Conservation (phyloP, 371 early-diverging fungal species). For the Dinochytrium kinnereticum region DNA sequence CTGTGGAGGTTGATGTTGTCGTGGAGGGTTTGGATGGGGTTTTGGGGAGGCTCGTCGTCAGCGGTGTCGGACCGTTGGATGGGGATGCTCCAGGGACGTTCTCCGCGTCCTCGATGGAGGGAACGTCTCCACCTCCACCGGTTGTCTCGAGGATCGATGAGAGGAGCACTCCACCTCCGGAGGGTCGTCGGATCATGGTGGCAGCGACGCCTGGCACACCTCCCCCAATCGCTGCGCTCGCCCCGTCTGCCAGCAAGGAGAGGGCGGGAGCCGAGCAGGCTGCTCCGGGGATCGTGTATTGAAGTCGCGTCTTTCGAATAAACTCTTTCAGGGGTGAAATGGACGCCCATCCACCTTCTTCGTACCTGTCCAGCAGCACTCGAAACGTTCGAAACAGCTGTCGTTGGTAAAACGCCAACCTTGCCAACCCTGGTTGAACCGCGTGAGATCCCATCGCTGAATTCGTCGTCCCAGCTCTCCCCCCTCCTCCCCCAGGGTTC, state of each 20-base stretch:
- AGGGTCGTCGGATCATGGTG: neutral
- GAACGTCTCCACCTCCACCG: neutral
- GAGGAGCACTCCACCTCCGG: neutral
- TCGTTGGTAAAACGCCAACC: neutral
- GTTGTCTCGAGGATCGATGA: neutral
- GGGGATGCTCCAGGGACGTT: neutral
- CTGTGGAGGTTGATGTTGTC: slow-evolving; percentile 1
- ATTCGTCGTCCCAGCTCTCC: slow-evolving; percentile 8
- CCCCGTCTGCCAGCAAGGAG: neutral
- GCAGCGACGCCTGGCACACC: neutral
- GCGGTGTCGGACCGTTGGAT: neutral
- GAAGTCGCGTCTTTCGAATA: slow-evolving; percentile 23
- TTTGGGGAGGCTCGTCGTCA: neutral
- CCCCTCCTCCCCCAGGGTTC: slow-evolving; percentile 10
- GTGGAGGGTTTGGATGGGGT: neutral
- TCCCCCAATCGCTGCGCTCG: neutral
- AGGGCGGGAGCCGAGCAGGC: neutral
- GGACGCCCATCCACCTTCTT: slow-evolving; percentile 30
- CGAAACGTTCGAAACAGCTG: slow-evolving; percentile 24
- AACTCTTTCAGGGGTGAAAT: slow-evolving; percentile 27
- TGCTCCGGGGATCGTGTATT: slow-evolving; percentile 2
- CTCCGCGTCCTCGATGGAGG: neutral
- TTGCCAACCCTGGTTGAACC: slow-evolving; percentile 8
- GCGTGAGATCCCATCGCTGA: slow-evolving; percentile 9
- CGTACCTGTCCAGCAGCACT: slow-evolving; percentile 28